These are phyloP conservation scores for Vitis rupestris DNA, from an alignment of 164 flowering plant genomes.

Conservation along the genomic window DNA sequence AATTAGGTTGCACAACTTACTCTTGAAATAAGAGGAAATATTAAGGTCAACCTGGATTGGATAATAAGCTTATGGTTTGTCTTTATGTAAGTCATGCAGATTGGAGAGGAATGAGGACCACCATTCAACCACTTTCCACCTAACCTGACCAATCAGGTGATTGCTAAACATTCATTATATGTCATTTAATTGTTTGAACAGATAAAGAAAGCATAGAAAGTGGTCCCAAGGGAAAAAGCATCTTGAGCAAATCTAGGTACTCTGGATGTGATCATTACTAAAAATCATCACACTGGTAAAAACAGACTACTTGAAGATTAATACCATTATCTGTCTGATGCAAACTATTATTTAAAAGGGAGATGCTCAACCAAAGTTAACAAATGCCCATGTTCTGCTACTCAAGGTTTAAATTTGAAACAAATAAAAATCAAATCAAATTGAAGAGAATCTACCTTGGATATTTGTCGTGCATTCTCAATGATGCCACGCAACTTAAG, in stretches of 20 bases:
- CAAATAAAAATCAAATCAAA: background rate
- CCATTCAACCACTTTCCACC: slow-evolving; percentile 25
- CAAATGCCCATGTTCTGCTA: background rate
- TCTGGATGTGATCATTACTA: slow-evolving; percentile 1
- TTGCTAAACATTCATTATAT: slow-evolving; percentile 7
- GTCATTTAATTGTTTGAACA: background rate
- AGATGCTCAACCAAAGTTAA: background rate
- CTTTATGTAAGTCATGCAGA: slow-evolving; percentile 9
- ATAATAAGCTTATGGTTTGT: slow-evolving; percentile 2
- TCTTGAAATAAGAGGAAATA: slow-evolving; percentile 6
- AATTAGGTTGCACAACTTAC: slow-evolving; percentile 12
- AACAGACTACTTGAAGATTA: background rate
- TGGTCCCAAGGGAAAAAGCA: slow-evolving; percentile 5
- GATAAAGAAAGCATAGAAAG: slow-evolving; percentile 3
- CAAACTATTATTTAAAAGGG: background rate
- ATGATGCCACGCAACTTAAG: slow-evolving; percentile 35
- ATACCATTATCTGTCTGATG: background rate
- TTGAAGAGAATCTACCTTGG: slow-evolving; percentile 28
- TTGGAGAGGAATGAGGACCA: slow-evolving; percentile 19
- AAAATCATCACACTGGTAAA: slow-evolving; percentile 1
- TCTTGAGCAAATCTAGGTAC: background rate
- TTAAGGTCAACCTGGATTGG: slow-evolving; percentile 8
- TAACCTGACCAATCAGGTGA: slow-evolving; percentile 15
- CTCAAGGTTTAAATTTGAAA: background rate
- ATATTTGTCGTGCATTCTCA: slow-evolving; percentile 41